Base-by-base conservation (phyloP, 345 rosid species). In the Rhizophora mangle region DNA sequence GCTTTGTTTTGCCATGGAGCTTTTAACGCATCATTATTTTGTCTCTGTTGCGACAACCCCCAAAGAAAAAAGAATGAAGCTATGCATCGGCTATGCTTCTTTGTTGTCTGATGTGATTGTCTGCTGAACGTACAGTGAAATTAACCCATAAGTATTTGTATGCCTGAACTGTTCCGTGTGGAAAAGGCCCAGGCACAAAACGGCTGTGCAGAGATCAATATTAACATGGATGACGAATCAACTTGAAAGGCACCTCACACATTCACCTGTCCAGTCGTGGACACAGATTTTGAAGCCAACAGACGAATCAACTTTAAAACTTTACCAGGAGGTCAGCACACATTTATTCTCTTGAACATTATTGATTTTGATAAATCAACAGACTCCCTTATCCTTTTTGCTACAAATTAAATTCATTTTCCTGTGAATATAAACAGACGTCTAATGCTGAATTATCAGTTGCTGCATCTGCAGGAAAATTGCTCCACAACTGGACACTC, bases 391-490 rank as follows among this genome's bases (percentile, higher is more conserved):
- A 43, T 43, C 5, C 19, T 34, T 13, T 66, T 22, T 31, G 69
- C 69, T 31, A 34, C 31, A 32, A 66, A 66, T 31, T 34, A 7
- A 31, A 20, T 19, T 51, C 30, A 8, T 10, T 46, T 27, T 26
- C 11, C 57, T 49, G 15, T 4, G 63, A 29, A 53, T 13, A 6
- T 26, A 15, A 3, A 20, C 13, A 46, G 8, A 5, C 53, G 27
- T 53, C 62, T 56, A 10, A 32, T 20, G 6, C 21, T 15, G 24
- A 20, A 20, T 24, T 21, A 63, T 46, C 34, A 26, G 9, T 68
- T 22, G 57, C 26, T 56, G 61, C 76, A 57, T 62, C 63, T 19
- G 34, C 37, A 51, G 24, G 22, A 60, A 69, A 30, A 26, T 49
- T 36, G 46, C 2, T 31, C 34, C 39, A 31, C 26, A 18, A 47